phyloP scores from a whole-genome alignment of 345 rosid genomes.

The Balakata baccata region DNA sequence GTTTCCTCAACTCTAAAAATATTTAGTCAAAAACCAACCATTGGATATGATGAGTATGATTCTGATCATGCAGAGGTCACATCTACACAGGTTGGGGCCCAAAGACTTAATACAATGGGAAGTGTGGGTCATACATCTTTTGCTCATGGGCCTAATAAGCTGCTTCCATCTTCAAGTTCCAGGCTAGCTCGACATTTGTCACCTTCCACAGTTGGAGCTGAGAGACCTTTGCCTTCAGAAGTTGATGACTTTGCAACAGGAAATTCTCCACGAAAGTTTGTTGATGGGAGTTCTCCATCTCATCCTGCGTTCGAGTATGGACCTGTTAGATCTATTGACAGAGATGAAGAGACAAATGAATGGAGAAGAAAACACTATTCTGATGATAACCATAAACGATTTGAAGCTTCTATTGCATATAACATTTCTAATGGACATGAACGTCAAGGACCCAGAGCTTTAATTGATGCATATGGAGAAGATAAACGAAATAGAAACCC shows the following conservation, averaged over 20 bases:
- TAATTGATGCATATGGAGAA: slow-evolving; percentile 94
- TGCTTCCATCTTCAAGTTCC: slow-evolving; percentile 39
- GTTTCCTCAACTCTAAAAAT: slow-evolving; percentile 40
- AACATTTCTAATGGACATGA: slow-evolving; percentile 51
- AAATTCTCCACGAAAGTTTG: slow-evolving; percentile 56
- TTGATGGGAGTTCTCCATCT: slow-evolving; percentile 61
- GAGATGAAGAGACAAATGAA: slow-evolving; percentile 55
- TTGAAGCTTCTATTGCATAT: slow-evolving; percentile 38
- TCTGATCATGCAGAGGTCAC: slow-evolving; percentile 47
- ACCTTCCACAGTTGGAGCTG: slow-evolving; percentile 42
- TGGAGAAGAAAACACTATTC: slow-evolving; percentile 51
- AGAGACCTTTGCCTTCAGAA: slow-evolving; percentile 39
- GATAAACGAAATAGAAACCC: slow-evolving; percentile 58
- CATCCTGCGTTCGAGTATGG: slow-evolving; percentile 53
- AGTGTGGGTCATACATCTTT: slow-evolving; percentile 44
- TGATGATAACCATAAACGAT: slow-evolving; percentile 40
- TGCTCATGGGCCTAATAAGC: slow-evolving; percentile 47
- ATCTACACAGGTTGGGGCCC: slow-evolving; percentile 48
- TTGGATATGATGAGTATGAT: slow-evolving; percentile 48
- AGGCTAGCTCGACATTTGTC: slow-evolving; percentile 40
- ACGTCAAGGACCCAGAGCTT: slow-evolving; percentile 75
- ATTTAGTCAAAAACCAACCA: slow-evolving; percentile 41
- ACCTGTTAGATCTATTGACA: slow-evolving; percentile 40
- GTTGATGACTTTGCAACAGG: slow-evolving; percentile 47
- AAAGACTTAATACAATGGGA: slow-evolving; percentile 46